A percentile compares a stretch with the other conserved stretches of the same genome.
phyloP scores from a whole-genome alignment of 2,329 filamentous ascomycete species.

The Colletotrichum australisinense region DNA sequence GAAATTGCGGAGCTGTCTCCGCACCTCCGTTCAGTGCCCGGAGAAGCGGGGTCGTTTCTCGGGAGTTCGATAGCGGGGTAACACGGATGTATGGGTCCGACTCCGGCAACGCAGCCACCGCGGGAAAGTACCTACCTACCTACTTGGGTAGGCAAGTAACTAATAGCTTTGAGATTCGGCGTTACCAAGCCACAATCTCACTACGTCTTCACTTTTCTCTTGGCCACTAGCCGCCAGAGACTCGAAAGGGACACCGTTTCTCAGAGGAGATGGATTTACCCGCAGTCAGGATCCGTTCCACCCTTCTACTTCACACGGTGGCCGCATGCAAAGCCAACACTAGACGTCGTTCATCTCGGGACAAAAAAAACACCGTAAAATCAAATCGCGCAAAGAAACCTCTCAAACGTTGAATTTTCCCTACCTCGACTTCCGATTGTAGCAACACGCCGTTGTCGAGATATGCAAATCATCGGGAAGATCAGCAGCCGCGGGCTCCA shows the following conservation, averaged over 20 bases:
- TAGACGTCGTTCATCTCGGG: neutral
- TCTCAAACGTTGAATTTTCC: neutral
- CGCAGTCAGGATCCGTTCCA: too few relatives aligned
- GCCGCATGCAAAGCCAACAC: neutral
- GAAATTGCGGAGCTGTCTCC: too few relatives aligned
- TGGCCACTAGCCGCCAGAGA: too few relatives aligned
- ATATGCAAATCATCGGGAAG: neutral
- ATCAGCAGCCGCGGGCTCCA: neutral
- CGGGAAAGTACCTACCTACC: too few relatives aligned
- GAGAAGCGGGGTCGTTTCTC: too few relatives aligned
- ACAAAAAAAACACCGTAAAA: too few relatives aligned
- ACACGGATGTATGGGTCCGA: too few relatives aligned
- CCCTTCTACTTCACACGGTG: neutral
- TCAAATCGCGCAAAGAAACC: too few relatives aligned
- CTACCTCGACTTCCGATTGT: neutral
- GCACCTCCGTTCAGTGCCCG: too few relatives aligned
- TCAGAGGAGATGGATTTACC: neutral
- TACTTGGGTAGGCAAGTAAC: too few relatives aligned
- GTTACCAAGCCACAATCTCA: neutral
- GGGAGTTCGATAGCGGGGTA: too few relatives aligned
- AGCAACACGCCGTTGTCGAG: neutral
- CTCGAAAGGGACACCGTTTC: neutral
- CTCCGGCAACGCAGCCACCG: too few relatives aligned
- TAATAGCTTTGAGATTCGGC: neutral
- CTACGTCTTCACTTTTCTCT: neutral